Evolutionary conservation across 31 red algal genomes (phyloP).

Genomic region (Pterothamnion heteromorphum): DNA sequence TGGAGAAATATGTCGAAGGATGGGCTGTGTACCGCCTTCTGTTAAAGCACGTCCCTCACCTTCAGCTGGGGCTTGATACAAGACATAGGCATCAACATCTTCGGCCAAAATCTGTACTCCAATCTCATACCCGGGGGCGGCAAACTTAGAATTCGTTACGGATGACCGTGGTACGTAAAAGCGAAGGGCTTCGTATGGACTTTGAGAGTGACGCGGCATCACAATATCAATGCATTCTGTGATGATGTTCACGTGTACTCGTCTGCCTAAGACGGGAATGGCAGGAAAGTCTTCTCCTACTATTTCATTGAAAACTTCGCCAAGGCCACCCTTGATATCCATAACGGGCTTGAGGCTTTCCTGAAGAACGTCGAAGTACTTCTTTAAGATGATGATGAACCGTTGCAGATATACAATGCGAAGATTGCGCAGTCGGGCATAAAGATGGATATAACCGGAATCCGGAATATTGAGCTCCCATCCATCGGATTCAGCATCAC

Average conservation of each 20-base stretch:
- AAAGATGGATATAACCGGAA: constrained; percentile 19
- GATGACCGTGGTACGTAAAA: constrained; percentile 62
- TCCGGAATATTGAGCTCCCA: constrained; percentile 65
- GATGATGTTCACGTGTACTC: constrained; percentile 58
- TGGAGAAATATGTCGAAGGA: constrained; percentile 47
- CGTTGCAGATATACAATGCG: constrained; percentile 82
- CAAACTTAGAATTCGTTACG: constrained; percentile 56
- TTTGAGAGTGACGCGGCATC: constrained; percentile 45
- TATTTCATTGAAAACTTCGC: constrained; percentile 71
- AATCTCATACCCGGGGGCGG: constrained; percentile 69
- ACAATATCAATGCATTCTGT: constrained; percentile 73
- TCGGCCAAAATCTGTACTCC: constrained; percentile 62
- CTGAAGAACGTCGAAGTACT: constrained; percentile 73
- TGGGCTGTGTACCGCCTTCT: constrained; percentile 53
- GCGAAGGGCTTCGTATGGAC: background rate
- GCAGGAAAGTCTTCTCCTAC: constrained; percentile 50
- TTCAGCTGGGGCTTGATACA: constrained; percentile 63
- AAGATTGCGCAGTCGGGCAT: constrained; percentile 41
- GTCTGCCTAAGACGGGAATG: constrained; percentile 5
- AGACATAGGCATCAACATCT: constrained; percentile 68
- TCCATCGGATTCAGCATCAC: constrained; percentile 45
- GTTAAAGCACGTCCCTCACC: constrained; percentile 68
- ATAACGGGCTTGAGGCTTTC: constrained; percentile 69
- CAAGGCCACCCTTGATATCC: constrained; percentile 80
- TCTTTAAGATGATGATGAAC: constrained; percentile 76